These are phyloP conservation scores for Sphaerosporella brunnea DNA, from an alignment of 495 filamentous ascomycete species.

Conservation along the genomic window DNA sequence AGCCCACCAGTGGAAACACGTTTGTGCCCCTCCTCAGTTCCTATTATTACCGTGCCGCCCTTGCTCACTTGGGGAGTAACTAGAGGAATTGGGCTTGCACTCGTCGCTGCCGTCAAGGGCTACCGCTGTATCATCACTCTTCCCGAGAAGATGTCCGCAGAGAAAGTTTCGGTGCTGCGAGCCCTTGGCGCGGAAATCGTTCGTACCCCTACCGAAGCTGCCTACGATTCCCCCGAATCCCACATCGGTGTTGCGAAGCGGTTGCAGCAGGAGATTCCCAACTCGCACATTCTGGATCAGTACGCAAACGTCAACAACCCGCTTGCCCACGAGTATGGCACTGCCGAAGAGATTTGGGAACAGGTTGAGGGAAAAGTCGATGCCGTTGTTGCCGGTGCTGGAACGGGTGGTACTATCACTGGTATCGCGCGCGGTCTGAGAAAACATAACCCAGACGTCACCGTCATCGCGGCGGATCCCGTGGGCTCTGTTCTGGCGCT, in stretches of 20 bases:
- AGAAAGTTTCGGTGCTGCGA: slow-evolving; percentile 87
- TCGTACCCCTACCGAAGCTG: slow-evolving; percentile 87
- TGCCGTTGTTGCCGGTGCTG: slow-evolving; percentile 77
- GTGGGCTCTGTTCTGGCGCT: slow-evolving; percentile 73
- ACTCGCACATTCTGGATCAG: slow-evolving; percentile 92
- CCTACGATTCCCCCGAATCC: slow-evolving; percentile 82
- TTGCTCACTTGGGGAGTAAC: neutral
- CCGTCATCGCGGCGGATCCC: slow-evolving; percentile 82
- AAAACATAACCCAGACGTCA: slow-evolving; percentile 67
- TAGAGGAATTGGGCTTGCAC: slow-evolving; percentile 80
- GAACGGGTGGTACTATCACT: slow-evolving; percentile 89
- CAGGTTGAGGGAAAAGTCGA: slow-evolving; percentile 77
- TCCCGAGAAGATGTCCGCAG: slow-evolving; percentile 96
- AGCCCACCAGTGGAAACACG: slow-evolving; percentile 96
- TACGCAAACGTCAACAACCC: slow-evolving; percentile 89
- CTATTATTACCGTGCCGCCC: neutral
- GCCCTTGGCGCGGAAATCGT: slow-evolving; percentile 95
- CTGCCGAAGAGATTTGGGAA: slow-evolving; percentile 88
- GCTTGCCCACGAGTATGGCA: slow-evolving; percentile 81
- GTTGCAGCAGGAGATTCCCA: slow-evolving; percentile 85
- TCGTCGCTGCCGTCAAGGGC: slow-evolving; percentile 87
- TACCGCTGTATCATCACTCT: slow-evolving; percentile 98
- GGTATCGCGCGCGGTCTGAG: slow-evolving; percentile 70
- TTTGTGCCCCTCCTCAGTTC: slow-evolving; percentile 28
- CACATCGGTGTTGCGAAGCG: slow-evolving; percentile 89